phyloP scores from a whole-genome alignment of 2,329 filamentous ascomycete genomes.

The Aspergillus amoenus region DNA sequence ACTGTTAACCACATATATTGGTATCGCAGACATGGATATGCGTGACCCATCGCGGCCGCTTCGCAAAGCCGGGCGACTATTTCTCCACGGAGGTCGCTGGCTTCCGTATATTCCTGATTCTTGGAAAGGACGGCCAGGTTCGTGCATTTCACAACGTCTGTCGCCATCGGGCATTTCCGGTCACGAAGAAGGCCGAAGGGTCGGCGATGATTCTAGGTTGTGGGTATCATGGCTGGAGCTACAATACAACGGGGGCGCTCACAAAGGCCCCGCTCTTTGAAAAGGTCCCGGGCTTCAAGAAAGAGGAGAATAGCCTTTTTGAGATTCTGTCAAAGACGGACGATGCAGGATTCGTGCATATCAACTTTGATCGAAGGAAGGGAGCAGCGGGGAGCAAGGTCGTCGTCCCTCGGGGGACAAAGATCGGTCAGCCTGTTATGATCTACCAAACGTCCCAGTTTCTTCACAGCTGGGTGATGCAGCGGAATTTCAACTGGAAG shows the following conservation, averaged over 20 bases:
- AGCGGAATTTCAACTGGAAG: no score
- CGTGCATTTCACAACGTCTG: constrained; percentile 66
- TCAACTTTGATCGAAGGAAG: no score
- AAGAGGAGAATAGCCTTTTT: constrained; percentile 56
- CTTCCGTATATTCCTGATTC: constrained; percentile 56
- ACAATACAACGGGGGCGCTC: constrained; percentile 57
- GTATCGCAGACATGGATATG: no score
- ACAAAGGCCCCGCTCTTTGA: constrained; percentile 62
- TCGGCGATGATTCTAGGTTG: constrained; percentile 55
- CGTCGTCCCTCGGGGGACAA: no score
- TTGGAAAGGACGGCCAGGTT: constrained; percentile 53
- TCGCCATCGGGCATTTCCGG: constrained; percentile 60
- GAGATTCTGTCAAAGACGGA: neutral
- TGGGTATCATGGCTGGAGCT: constrained; percentile 65
- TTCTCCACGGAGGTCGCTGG: constrained; percentile 36
- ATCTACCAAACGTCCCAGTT: no score
- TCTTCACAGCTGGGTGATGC: no score
- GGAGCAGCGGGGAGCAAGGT: no score
- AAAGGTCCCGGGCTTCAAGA: constrained; percentile 56
- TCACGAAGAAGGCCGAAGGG: constrained; percentile 48
- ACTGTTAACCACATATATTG: no score
- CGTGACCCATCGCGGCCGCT: no score
- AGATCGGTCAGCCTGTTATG: no score
- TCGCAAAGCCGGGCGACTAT: no score
- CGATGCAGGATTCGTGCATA: no score